A percentile compares a stretch with the other conserved stretches of the same genome.
These are phyloP conservation scores for Beauveria caledonica DNA, from an alignment of 2,329 filamentous ascomycete genomes.

Conservation along the genomic window DNA sequence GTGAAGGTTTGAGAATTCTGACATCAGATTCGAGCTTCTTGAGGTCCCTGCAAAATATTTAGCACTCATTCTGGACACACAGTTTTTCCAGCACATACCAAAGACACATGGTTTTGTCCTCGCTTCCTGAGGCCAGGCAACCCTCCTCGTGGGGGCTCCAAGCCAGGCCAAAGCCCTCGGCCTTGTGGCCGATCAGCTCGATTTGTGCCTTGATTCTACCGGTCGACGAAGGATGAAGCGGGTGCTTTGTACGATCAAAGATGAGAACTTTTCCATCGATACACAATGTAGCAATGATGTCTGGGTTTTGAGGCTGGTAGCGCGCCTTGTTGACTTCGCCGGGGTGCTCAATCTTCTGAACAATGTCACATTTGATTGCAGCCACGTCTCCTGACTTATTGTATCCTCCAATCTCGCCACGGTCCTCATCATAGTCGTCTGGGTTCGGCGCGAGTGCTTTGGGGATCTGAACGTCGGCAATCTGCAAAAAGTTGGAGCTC, in stretches of 20 bases:
- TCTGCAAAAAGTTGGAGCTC: slow-evolving; percentile 84
- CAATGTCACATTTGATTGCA: slow-evolving; percentile 78
- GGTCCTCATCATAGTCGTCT: slow-evolving; percentile 82
- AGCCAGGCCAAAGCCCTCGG: slow-evolving; percentile 84
- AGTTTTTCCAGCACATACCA: slow-evolving; percentile 52
- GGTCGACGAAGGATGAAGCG: slow-evolving; percentile 54
- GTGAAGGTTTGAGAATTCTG: slow-evolving; percentile 60
- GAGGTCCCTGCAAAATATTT: slow-evolving; percentile 55
- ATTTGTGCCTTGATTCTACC: slow-evolving; percentile 73
- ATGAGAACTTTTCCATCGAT: slow-evolving; percentile 82
- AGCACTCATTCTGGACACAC: slow-evolving; percentile 10
- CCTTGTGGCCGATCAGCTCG: slow-evolving; percentile 73
- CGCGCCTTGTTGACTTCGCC: slow-evolving; percentile 97
- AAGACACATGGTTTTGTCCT: slow-evolving; percentile 83
- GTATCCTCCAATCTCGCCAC: slow-evolving; percentile 89
- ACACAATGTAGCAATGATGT: slow-evolving; percentile 90
- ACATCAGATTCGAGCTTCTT: slow-evolving; percentile 64
- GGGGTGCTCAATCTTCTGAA: slow-evolving; percentile 93
- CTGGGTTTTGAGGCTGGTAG: slow-evolving; percentile 94
- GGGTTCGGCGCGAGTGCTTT: slow-evolving; percentile 67
- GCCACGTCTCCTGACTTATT: slow-evolving; percentile 64
- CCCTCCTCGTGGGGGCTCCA: slow-evolving; percentile 85
- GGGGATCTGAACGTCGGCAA: slow-evolving; percentile 88
- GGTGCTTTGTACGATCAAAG: slow-evolving; percentile 94
- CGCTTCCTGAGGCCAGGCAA: slow-evolving; percentile 79